A percentile compares a stretch with the other conserved stretches of the same genome.
These are phyloP conservation scores for Ascochyta fabae DNA, from an alignment of 2,329 filamentous ascomycete genomes.

Conservation along the genomic window DNA sequence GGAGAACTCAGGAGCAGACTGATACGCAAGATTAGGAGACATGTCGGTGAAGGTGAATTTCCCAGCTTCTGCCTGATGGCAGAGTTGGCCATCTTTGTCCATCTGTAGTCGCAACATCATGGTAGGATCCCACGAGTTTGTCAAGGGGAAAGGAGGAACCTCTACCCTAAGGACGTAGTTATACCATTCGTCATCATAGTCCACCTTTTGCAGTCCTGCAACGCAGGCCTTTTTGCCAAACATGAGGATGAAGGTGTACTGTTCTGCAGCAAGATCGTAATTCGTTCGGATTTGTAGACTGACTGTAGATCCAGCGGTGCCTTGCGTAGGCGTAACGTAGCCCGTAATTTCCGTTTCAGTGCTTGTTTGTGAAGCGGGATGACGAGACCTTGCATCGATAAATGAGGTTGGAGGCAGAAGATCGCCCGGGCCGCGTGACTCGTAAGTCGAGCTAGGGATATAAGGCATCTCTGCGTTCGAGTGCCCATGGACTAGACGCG, in stretches of 20 bases:
- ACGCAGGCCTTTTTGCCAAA: constrained; percentile 81
- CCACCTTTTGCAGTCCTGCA: constrained; percentile 68
- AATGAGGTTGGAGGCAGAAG: constrained; percentile 57
- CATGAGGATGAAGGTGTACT: constrained; percentile 66
- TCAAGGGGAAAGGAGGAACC: constrained; percentile 69
- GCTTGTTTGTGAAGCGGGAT: constrained; percentile 55
- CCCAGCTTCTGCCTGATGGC: constrained; percentile 63
- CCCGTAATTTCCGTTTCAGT: constrained; percentile 64
- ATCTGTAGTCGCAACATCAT: constrained; percentile 67
- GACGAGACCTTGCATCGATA: constrained; percentile 66
- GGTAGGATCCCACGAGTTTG: constrained; percentile 61
- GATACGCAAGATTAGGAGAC: constrained; percentile 42
- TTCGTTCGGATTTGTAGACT: constrained; percentile 76
- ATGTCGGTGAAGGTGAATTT: constrained; percentile 66
- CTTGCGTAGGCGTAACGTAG: constrained; percentile 70
- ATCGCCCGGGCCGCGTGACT: constrained; percentile 52
- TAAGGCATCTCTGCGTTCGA: constrained; percentile 53
- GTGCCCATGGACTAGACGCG: constrained; percentile 57
- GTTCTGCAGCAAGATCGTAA: constrained; percentile 72
- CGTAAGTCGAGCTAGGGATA: constrained; percentile 56
- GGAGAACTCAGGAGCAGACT: constrained; percentile 36
- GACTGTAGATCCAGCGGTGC: constrained; percentile 72
- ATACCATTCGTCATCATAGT: constrained; percentile 64
- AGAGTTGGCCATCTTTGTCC: constrained; percentile 61
- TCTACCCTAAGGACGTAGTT: constrained; percentile 76